Conservation (phyloP, 371 early-diverging fungal genomes). For the Apophysomyces sp. region DNA sequence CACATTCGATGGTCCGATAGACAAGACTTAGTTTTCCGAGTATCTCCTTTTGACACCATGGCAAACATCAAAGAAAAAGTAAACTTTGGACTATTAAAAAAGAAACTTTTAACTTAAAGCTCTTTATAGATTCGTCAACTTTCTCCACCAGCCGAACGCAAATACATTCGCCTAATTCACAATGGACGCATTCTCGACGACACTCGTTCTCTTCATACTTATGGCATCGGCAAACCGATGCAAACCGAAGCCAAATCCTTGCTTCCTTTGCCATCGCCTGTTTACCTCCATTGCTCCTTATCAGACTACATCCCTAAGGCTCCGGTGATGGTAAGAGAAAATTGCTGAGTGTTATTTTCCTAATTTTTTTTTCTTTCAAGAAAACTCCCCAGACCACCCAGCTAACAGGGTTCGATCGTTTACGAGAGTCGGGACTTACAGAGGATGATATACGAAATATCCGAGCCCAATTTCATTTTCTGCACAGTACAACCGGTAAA, state of each 20-base stretch:
- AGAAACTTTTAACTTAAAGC: background rate
- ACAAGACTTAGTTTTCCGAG: conserved; percentile 34
- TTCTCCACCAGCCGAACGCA: conserved; percentile 21
- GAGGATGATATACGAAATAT: conserved; percentile 66
- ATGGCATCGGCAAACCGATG: conserved; percentile 35
- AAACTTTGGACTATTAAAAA: background rate
- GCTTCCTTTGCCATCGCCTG: conserved; percentile 30
- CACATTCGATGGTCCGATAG: conserved; percentile 47
- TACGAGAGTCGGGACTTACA: conserved; percentile 70
- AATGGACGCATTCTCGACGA: conserved; percentile 53
- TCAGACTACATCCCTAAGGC: conserved; percentile 38
- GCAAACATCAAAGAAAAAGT: conserved; percentile 52
- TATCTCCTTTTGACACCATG: conserved; percentile 41
- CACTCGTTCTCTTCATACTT: conserved; percentile 22
- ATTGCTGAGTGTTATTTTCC: no score
- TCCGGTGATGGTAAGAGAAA: background rate
- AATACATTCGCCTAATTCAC: conserved; percentile 57
- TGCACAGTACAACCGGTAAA: conserved; percentile 21
- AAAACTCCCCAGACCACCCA: conserved; percentile 32
- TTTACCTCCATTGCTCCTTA: conserved; percentile 46
- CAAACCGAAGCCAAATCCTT: conserved; percentile 27
- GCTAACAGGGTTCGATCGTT: conserved; percentile 64
- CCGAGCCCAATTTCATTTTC: conserved; percentile 63
- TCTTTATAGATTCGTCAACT: conserved; percentile 22
- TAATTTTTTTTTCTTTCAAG: conserved; percentile 6